Evolutionary conservation across 371 early-diverging fungal genomes (phyloP), one percentile per base, ranked within the genome.

Genomic region (Apophysomyces trapeziformis): DNA sequence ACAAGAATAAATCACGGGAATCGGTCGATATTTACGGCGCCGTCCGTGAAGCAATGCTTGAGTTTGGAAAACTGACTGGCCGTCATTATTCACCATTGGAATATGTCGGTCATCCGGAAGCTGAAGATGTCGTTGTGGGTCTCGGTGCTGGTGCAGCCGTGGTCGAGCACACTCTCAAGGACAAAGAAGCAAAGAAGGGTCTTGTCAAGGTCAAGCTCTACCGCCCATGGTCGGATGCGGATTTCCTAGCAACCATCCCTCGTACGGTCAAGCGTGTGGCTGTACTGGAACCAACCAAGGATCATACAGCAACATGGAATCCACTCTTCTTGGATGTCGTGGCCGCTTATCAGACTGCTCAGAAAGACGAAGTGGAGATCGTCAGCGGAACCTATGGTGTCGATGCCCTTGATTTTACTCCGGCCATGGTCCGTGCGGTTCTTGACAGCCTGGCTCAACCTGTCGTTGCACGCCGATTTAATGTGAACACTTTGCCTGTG

Each of bases 261-360:
- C 66, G 68, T 36, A 75, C 89, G 1, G 85, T 83, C 38, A 79
- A 78, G 62, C 84, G 80, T 26, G 59, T 92, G 39, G 85, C 89
- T 60, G 90, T 90, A n/a, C 68, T 89, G 63, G 93, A 92, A 75
- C 90, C 89, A 54, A 80, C 79, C n/a, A 77, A 80, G 32, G 89
- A 85, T 59, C 76, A 77, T 67, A 80, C 86, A 7, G 83, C 87
- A 50, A 76, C 86, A 44, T 92, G 91, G 91, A 90, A 89, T 39
- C 93, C 93, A 18, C 76, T 93, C 50, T 89, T 92, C 77, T 85
- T 93, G 63, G 93, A 93, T 65, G 79, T 93, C 41, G 86, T 89
- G 3, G 83, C 90, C 41, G 81, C 88, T 9, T 88, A 88, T 68
- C 88, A 90, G 67, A 70, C 87, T 18, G 76, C 75, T 38, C 78